These are phyloP conservation scores for Backusella luteola DNA, from an alignment of 192 early-diverging fungal species.

Conservation along the genomic window DNA sequence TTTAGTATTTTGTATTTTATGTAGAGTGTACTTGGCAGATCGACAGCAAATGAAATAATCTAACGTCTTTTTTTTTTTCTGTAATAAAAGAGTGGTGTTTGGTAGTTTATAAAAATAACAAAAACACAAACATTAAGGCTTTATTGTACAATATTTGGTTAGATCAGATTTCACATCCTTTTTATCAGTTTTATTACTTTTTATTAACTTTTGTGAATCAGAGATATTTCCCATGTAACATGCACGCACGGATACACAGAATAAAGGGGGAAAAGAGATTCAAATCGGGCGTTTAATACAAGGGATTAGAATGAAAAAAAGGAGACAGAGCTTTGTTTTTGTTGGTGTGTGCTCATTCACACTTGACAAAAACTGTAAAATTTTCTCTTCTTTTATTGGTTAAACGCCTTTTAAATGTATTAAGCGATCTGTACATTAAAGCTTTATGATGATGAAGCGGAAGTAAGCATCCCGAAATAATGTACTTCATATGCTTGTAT, in stretches of 20 bases:
- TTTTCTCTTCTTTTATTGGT: neutral
- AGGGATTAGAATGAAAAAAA: neutral
- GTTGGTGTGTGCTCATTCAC: neutral
- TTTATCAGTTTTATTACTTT: slow-evolving; percentile 1
- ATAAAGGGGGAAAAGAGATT: neutral
- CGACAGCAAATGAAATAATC: neutral
- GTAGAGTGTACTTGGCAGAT: neutral
- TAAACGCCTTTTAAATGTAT: neutral
- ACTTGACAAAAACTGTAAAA: neutral
- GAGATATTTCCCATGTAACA: slow-evolving; percentile 1
- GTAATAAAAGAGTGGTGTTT: neutral
- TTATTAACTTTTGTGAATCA: slow-evolving; percentile 3
- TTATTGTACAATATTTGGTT: neutral
- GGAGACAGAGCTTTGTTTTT: neutral
- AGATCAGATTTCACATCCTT: neutral
- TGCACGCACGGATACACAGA: slow-evolving; percentile 6
- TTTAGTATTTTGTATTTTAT: neutral
- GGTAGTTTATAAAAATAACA: neutral
- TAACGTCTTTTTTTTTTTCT: neutral
- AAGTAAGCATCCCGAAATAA: neutral
- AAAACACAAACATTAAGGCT: slow-evolving; percentile 1
- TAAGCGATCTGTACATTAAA: neutral
- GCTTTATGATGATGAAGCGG: neutral
- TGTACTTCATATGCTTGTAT: neutral
- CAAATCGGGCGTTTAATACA: neutral